These are phyloP conservation scores for Lipomyces chichibuensis DNA, from an alignment of 805 yeast genomes.

Conservation along the genomic window DNA sequence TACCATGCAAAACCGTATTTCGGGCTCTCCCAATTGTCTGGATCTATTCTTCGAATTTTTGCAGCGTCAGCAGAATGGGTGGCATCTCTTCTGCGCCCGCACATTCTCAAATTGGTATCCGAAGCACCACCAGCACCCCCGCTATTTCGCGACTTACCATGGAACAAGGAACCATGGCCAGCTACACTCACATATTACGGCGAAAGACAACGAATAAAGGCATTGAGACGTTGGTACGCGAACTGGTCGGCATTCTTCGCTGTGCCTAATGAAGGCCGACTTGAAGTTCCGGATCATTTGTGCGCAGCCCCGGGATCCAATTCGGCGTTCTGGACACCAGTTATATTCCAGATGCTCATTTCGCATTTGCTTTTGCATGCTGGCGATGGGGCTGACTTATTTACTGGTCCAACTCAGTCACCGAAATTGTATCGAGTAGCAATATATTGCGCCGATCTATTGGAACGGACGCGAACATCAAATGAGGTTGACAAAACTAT, in stretches of 20 bases:
- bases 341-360: neutral
- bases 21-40: neutral
- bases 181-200: neutral
- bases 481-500: neutral
- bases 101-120: neutral
- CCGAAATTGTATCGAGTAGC: neutral
- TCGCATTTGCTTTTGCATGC: constrained; percentile 1
- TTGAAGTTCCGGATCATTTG: neutral
- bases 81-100: neutral
- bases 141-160: neutral
- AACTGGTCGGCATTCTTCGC: neutral
- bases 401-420: neutral
- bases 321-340: neutral
- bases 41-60: neutral
- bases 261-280: neutral
- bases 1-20: neutral
- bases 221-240: neutral
- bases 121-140: neutral
- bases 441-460: neutral
- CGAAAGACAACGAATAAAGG: neutral
- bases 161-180: neutral
- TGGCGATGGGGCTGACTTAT: neutral
- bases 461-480: neutral
- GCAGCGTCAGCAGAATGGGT: neutral
- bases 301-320: neutral